These are phyloP conservation scores for Plectosphaerella sp. DNA, from an alignment of 2,329 filamentous ascomycete genomes.

Conservation along the genomic window DNA sequence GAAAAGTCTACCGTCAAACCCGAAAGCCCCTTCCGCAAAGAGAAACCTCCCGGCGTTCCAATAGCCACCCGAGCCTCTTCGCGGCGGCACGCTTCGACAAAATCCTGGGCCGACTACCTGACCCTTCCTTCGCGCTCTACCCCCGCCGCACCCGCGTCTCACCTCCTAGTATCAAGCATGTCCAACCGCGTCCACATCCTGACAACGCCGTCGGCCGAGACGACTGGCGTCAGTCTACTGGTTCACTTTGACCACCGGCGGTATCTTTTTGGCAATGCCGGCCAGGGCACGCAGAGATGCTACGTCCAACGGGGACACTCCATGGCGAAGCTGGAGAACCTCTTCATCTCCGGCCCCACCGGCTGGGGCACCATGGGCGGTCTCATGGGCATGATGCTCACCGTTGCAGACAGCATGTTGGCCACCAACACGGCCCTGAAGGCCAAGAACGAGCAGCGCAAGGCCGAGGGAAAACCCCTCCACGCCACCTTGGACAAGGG, in stretches of 20 bases:
- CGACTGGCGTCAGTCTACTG: conserved; percentile 70
- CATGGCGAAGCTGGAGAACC: conserved; percentile 63
- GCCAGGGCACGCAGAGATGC: conserved; percentile 81
- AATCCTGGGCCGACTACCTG: neutral
- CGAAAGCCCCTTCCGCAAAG: too few species aligned
- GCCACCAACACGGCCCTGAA: conserved; percentile 35
- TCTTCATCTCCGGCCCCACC: conserved; percentile 78
- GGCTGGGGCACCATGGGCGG: conserved; percentile 77
- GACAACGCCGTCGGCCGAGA: conserved; percentile 83
- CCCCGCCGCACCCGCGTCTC: neutral
- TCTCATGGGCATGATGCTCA: conserved; percentile 79
- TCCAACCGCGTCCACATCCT: conserved; percentile 69
- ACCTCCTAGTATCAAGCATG: conserved; percentile 48
- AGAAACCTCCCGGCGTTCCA: too few species aligned
- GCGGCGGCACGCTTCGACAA: neutral
- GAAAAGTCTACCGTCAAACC: too few species aligned
- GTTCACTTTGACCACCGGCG: conserved; percentile 77
- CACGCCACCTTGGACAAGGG: conserved; percentile 12
- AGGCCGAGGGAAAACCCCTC: conserved; percentile 29
- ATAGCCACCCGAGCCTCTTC: neutral
- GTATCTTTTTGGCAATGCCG: conserved; percentile 79
- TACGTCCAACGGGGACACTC: conserved; percentile 63
- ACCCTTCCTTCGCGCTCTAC: neutral
- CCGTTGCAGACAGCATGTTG: conserved; percentile 65
- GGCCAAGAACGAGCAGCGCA: conserved; percentile 34